Evolutionary conservation across 2,329 filamentous ascomycete genomes (phyloP).

Genomic region (Cryoendolithus antarcticus): DNA sequence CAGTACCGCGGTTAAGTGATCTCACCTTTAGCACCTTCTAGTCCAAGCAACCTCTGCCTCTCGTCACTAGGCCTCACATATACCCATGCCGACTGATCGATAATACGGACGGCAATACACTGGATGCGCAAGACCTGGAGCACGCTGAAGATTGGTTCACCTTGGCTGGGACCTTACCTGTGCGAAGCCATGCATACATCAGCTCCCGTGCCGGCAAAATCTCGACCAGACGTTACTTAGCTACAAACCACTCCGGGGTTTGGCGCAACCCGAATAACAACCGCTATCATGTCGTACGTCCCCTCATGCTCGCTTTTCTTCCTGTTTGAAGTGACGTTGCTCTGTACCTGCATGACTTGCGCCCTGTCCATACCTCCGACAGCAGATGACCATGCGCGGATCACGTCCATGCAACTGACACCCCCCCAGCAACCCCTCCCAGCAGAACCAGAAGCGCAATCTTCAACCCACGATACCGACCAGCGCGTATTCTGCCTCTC

Average conservation of each 20-base stretch:
- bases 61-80: too few species aligned
- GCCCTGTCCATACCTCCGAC: slow-evolving; percentile 3
- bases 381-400: slow-evolving; percentile 2
- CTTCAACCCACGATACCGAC: slow-evolving; percentile 27
- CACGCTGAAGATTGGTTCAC: too few species aligned
- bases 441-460: slow-evolving; percentile 29
- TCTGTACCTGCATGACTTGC: slow-evolving; percentile 3
- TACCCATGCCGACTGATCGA: too few species aligned
- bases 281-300: slow-evolving; percentile 7
- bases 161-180: too few species aligned
- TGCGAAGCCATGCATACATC: slow-evolving; percentile 6
- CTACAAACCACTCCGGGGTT: slow-evolving; percentile 4
- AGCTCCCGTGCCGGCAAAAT: slow-evolving; percentile 6
- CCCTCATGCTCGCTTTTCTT: slow-evolving; percentile 1
- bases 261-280: slow-evolving; percentile 5
- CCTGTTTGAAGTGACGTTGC: slow-evolving; percentile 1
- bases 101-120: too few species aligned
- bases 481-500: slow-evolving; percentile 25
- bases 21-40: too few species aligned
- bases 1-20: too few species aligned
- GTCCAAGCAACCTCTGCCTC: too few species aligned
- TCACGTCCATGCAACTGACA: slow-evolving; percentile 1
- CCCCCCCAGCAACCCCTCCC: slow-evolving; percentile 25
- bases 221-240: slow-evolving; percentile 6
- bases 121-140: too few species aligned